Evolutionary conservation across 2,329 filamentous ascomycete species (phyloP).

Genomic region (Scorias spongiosa): DNA sequence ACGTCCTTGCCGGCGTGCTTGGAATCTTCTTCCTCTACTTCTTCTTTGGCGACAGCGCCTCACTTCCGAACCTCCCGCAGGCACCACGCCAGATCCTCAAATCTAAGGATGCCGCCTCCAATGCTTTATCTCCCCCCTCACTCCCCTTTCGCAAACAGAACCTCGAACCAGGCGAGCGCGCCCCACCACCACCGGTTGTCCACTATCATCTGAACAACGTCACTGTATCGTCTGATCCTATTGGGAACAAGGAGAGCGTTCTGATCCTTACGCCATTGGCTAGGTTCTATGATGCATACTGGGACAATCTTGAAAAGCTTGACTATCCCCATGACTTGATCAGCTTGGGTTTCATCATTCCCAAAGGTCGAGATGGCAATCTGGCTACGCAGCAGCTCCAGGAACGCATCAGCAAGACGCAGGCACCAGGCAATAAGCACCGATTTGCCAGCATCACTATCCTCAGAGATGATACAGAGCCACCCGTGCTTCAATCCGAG

Average conservation of each 20-base stretch:
- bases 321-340: conserved; percentile 88
- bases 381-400: conserved; percentile 70
- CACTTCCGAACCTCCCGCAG: conserved; percentile 25
- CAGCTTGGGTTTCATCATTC: conserved; percentile 88
- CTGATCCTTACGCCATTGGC: conserved; percentile 87
- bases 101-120: conserved; percentile 43
- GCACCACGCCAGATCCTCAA: conserved; percentile 32
- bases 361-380: conserved; percentile 86
- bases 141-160: conserved; percentile 54
- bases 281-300: conserved; percentile 86
- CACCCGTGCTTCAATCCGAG: conserved; percentile 66
- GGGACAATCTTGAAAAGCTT: conserved; percentile 78
- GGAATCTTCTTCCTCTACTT: conserved; percentile 43
- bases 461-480: conserved; percentile 85
- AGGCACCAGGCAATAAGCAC: conserved; percentile 63
- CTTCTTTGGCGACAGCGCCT: conserved; percentile 38
- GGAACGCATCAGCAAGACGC: conserved; percentile 69
- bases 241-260: conserved; percentile 68
- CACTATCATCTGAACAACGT: conserved; percentile 94
- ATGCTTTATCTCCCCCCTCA: conserved; percentile 58
- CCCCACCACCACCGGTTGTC: conserved; percentile 65
- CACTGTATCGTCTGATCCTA: conserved; percentile 62
- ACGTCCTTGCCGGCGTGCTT: conserved; percentile 55
- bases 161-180: conserved; percentile 38
- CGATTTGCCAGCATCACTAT: conserved; percentile 91